Percentiles rank a stretch among this genome's conserved stretches.
Conservation (phyloP, 768 basidiomycete species). For the Rhodotorula graminis region DNA sequence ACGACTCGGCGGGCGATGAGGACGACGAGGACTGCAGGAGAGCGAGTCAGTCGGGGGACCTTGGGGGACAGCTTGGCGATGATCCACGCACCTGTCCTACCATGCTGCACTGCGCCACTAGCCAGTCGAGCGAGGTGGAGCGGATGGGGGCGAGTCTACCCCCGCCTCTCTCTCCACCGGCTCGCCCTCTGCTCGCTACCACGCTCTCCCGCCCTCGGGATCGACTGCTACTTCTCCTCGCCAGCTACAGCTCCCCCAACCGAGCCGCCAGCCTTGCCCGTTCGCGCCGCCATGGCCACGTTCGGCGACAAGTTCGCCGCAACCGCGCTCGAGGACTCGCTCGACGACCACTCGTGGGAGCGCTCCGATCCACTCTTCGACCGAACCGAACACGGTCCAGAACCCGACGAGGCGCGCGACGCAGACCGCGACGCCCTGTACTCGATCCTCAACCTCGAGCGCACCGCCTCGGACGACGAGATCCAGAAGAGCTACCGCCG, state of each 20-base stretch:
- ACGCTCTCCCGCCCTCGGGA: no score
- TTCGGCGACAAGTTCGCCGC: background rate
- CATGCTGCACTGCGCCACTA: background rate
- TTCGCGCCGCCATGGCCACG: background rate
- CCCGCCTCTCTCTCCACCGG: background rate
- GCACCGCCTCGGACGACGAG: conserved; percentile 60
- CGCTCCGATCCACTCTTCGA: conserved; percentile 27
- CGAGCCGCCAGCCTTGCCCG: no score
- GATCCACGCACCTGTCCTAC: background rate
- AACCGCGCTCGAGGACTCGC: background rate
- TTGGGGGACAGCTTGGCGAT: background rate
- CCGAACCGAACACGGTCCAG: background rate
- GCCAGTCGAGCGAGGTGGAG: background rate
- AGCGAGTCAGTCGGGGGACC: background rate
- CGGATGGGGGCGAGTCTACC: no score
- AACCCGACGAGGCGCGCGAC: background rate
- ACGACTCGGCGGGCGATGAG: background rate
- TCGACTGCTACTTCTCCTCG: no score
- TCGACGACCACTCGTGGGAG: conserved; percentile 15
- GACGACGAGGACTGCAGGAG: background rate
- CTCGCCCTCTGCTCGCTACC: background rate
- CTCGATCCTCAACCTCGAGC: conserved; percentile 62
- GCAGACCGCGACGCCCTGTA: conserved; percentile 19
- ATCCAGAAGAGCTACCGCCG: conserved; percentile 68
- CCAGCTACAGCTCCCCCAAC: no score